These are phyloP conservation scores for Podospora tetraspora DNA, from an alignment of 495 filamentous ascomycete genomes.

Conservation along the genomic window DNA sequence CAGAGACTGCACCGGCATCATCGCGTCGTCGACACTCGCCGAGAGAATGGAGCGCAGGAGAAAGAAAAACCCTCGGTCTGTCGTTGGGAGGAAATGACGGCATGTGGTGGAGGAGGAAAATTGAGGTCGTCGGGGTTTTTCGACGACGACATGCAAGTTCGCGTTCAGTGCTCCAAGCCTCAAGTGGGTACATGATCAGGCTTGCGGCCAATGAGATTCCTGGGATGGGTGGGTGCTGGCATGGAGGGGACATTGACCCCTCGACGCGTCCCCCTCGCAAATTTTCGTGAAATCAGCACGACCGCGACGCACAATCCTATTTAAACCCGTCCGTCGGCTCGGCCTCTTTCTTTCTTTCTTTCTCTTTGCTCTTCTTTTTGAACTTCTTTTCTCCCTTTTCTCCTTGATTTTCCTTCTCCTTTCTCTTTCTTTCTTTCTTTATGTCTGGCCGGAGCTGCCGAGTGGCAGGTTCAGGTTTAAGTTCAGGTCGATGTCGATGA, in stretches of 20 bases:
- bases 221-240: neutral
- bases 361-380: slow-evolving; percentile 41
- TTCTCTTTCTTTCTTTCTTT: slow-evolving; percentile 40
- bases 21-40: neutral
- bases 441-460: neutral
- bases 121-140: neutral
- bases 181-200: neutral
- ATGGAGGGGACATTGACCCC: neutral
- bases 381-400: slow-evolving; percentile 35
- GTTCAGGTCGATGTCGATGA: too few species aligned
- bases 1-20: neutral
- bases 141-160: too few species aligned
- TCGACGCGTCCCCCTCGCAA: slow-evolving; percentile 16
- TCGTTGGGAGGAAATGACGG: neutral
- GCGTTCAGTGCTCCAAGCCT: neutral
- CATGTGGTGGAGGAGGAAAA: neutral
- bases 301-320: slow-evolving; percentile 10
- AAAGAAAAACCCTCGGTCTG: neutral
- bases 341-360: slow-evolving; percentile 39
- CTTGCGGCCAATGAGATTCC: neutral
- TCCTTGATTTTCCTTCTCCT: slow-evolving; percentile 34
- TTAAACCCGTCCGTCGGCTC: slow-evolving; percentile 15
- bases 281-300: slow-evolving; percentile 18
- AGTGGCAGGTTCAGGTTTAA: neutral
- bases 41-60: neutral